A percentile compares a stretch with the other conserved stretches of the same genome.
Evolutionary conservation across 2,329 filamentous ascomycete genomes (phyloP).

Genomic region (Cladobotryum mycophilum): DNA sequence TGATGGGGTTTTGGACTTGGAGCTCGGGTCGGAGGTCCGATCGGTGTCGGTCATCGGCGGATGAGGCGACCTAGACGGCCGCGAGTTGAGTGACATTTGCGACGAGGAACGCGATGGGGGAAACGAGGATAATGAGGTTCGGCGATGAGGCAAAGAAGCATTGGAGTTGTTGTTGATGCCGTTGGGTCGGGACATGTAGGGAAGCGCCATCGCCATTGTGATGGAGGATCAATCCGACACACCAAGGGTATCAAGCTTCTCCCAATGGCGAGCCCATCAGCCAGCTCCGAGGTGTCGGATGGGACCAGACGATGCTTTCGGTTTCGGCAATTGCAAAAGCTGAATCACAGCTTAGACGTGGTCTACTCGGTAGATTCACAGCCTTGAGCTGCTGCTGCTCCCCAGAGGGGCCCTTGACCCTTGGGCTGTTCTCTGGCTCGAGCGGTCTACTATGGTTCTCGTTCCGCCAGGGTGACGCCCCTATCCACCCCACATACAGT

Average conservation of each 20-base stretch:
- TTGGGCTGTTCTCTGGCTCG: conserved; percentile 9
- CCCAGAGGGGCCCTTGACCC: background rate
- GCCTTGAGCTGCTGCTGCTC: background rate
- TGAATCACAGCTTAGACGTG: background rate
- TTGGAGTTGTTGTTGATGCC: conserved; percentile 30
- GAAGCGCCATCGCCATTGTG: conserved; percentile 36
- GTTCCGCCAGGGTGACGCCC: conserved; percentile 1
- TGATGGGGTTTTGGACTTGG: conserved; percentile 54
- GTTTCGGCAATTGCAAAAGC: background rate
- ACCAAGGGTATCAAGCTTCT: background rate
- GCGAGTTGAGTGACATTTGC: conserved; percentile 48
- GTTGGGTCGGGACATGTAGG: conserved; percentile 35
- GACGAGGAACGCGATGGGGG: conserved; percentile 53
- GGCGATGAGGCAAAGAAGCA: conserved; percentile 26
- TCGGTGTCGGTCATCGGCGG: conserved; percentile 45
- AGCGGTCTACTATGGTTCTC: conserved; percentile 7
- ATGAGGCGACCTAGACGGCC: conserved; percentile 51
- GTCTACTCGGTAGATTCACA: background rate
- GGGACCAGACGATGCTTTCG: background rate
- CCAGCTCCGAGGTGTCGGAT: background rate
- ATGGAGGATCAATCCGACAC: background rate
- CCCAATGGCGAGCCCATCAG: background rate
- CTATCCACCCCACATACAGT: conserved; percentile 2
- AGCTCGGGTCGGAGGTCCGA: conserved; percentile 53
- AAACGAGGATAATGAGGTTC: conserved; percentile 59